Base-by-base conservation (phyloP, 1,284 basidiomycete species). In the Singerocomus inundabilis region DNA sequence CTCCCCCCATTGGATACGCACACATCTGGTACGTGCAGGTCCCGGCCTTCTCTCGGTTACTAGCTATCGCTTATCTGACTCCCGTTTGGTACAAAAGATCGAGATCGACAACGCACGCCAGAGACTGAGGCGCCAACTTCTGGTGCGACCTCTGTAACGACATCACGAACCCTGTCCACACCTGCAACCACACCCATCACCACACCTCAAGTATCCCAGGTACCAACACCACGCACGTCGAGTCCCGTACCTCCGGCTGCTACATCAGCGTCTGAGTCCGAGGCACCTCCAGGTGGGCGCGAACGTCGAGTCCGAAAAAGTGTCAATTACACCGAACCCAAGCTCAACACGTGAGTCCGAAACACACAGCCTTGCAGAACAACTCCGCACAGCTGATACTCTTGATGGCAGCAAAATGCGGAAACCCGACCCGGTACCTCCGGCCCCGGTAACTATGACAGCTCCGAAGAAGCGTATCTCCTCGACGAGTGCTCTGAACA, bases 281-380 rank as follows among this genome's bases (percentile, higher is more conserved):
- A 77, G 30, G 61, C 55, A 11, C 55, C 62, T 6, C 51, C 57
- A 15, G 69, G 70, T 32, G 78, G 77, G n/a, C 76, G 90, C 48
- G 85, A 88, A 62, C 74, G 85, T 53, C 75, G 91, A 48, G 70
- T 79, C 13, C 77, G 91, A 38, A 91, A 85, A 72, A 92, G 90
- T 59, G 76, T 93, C 47, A 93, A 93, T 66, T 93, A 94, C 61
- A 79, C 91, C 1, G 91, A 94, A 66, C 91, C 91, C 11, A 93
- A 91, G 68, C 75, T 94, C 28, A 92, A 91, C 66, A 93, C 88
- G 90, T 92, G 66, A 57, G 87, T 82, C 28, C 38, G 28, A 35
- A 25, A 31, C 28, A 41, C 38, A 15, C 37, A 26, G 8, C 26
- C 16, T 44, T 15, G n/a, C 46, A 44, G 43, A 49, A 43, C 37